Evolutionary conservation across 441 rosid genomes (phyloP), one percentile per base, ranked within the genome.

Genomic region (Codiaeum variegatum): DNA sequence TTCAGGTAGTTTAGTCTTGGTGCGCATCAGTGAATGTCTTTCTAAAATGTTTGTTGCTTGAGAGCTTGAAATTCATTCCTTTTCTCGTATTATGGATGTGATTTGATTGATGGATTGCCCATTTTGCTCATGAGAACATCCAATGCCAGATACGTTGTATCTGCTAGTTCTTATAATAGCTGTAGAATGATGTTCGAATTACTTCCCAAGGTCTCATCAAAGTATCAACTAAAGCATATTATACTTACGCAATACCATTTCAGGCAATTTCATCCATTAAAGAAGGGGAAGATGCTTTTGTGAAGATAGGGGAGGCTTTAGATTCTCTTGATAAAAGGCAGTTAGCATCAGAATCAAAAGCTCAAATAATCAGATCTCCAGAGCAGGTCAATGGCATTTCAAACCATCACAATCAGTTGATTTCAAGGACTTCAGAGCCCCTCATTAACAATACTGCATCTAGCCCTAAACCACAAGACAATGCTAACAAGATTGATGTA

Each of bases 201-300:
- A 18, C 16, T 60, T 4, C 4, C 23, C 1, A 1, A 21, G 10
- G 29, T 34, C 1, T 49, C 70, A 47, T 66, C 19, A 29, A 16
- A 19, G 54, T 38, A 28, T 56, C 21, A 40, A 69, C 64, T 29
- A 15, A 24, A 16, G 65, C 19, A 51, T 24, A 5, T 2, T 31
- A n/a, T 18, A 66, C 62, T 56, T 75, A 3, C 70, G 64, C 60
- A 62, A 58, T 73, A 21, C 38, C 16, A 62, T 75, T 83, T 70
- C 88, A 96, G 99, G 98, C 91, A 67, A 76, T 92, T 69, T 86
- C 96, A 56, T 81, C 84, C 12, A 68, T 81, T 74, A 90, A 87
- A 78, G 97, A 90, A 83, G 97, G 90, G 69, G 96, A 92, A 78
- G 91, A 93, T 85, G 86, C 86, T 67, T 88, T 66, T 73, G 71